Base-by-base conservation (phyloP, 768 basidiomycete genomes). In the Pleurotus sapidus region DNA sequence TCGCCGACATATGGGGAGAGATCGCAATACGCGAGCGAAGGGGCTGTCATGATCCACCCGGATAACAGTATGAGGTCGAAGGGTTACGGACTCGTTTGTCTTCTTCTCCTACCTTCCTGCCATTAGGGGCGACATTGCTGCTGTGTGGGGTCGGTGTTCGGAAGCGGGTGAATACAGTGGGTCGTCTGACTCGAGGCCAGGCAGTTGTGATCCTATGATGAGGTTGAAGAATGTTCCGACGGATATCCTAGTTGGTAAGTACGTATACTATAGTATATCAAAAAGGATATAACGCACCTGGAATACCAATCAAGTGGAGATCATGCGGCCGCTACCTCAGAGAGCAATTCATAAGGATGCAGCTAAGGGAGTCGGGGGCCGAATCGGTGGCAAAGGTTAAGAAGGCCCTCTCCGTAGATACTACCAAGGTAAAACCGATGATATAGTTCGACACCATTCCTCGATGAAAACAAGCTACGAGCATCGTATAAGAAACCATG, bases 131-230 rank as follows among this genome's bases (percentile, higher is more conserved):
- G 39, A 45, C n/a, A 45, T 23, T 45, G n/a, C 20, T 45, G 39
- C n/a, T 42, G 51, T n/a, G 24, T 12, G 38, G 39, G 37, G 51
- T 54, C 51, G 51, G 34, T 38, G 18, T 20, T 54, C 51, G 51
- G 51, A 54, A 54, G 27, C 39, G 51, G 51, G 42, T 39, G 12
- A 54, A 54, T 42, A 42, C 49, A 38, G 42, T 6, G 5, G 51
- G 51, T 54, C 51, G 51, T 39, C 39, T 54, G 51, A 54, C 51
- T 54, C 37, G 42, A 39, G 51, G 51, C 39, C 39, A 54, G 51
- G 42, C 9, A 39, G 23, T 23, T 37, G 51, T 40, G 39, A 54
- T 40, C 51, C 1, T 34, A 54, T n/a, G 51, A 34, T 43, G 39
- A 37, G 15, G 25, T 11, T 39, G 51, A 54, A 38, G 39, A n/a